A percentile compares a stretch with the other conserved stretches of the same genome.
phyloP scores from a whole-genome alignment of 768 basidiomycete species.

The Trametes sanguinea region DNA sequence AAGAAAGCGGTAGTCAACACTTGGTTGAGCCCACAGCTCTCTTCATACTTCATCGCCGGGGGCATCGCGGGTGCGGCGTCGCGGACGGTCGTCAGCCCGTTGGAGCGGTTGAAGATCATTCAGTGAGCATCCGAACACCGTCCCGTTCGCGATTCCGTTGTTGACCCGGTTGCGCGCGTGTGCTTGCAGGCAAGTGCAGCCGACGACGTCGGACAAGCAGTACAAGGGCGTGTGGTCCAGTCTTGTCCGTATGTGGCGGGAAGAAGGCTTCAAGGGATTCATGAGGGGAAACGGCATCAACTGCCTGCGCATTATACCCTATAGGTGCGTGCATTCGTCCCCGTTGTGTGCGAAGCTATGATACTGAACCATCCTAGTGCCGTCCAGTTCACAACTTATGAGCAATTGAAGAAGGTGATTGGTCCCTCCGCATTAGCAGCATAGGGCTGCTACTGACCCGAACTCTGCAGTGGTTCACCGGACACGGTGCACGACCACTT shows the following conservation, averaged over 20 bases:
- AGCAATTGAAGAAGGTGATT: conserved; percentile 81
- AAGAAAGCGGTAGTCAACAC: conserved; percentile 14
- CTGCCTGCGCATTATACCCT: conserved; percentile 91
- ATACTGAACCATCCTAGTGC: conserved; percentile 48
- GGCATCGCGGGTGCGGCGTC: conserved; percentile 66
- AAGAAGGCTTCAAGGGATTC: conserved; percentile 90
- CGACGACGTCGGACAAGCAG: conserved; percentile 56
- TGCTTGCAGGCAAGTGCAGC: conserved; percentile 84
- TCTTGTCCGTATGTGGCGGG: conserved; percentile 86
- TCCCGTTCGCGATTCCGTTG: neutral
- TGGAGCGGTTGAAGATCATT: conserved; percentile 95
- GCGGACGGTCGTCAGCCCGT: conserved; percentile 87
- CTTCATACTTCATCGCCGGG: conserved; percentile 56
- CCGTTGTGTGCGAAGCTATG: neutral
- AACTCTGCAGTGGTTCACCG: conserved; percentile 62
- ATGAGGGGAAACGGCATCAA: conserved; percentile 96
- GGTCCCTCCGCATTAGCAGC: neutral
- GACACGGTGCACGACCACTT: conserved; percentile 67
- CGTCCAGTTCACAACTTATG: conserved; percentile 87
- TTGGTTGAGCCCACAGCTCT: conserved; percentile 38
- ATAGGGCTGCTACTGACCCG: conserved; percentile 21
- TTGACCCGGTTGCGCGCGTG: neutral
- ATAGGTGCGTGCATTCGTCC: conserved; percentile 39
- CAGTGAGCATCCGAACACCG: conserved; percentile 56
- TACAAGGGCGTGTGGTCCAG: conserved; percentile 87